Percentiles rank a stretch among this genome's conserved stretches.
Evolutionary conservation across 139 green algal genomes (phyloP).

Genomic region (Coelastrella sp.): DNA sequence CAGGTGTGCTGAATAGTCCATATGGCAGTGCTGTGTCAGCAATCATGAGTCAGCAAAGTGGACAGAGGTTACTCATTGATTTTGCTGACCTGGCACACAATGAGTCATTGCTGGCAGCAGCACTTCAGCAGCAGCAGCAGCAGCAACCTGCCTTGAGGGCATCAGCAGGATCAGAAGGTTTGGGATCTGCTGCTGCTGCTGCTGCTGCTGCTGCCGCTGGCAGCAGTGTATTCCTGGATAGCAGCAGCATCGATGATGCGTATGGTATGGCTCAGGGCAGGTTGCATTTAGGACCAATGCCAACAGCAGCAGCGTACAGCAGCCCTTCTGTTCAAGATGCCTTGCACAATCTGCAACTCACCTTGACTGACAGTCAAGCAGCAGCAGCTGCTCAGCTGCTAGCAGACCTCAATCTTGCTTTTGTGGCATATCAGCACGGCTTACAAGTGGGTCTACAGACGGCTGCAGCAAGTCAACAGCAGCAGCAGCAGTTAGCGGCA

Average conservation of each 20-base stretch:
- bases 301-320: background rate
- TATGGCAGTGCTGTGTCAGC: slow-evolving; percentile 17
- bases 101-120: slow-evolving; percentile 33
- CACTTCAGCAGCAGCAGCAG: slow-evolving; percentile 35
- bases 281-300: background rate
- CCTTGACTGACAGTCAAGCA: slow-evolving; percentile 9
- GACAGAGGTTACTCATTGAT: background rate
- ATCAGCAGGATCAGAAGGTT: background rate
- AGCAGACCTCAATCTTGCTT: background rate
- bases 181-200: background rate
- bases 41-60: background rate
- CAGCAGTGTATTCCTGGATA: background rate
- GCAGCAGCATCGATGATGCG: background rate
- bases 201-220: background rate
- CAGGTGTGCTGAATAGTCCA: slow-evolving; percentile 13
- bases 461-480: background rate
- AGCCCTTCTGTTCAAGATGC: slow-evolving; percentile 28
- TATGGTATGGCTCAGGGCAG: background rate
- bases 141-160: background rate
- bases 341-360: slow-evolving; percentile 11
- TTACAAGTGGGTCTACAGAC: background rate
- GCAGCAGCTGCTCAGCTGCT: slow-evolving; percentile 20
- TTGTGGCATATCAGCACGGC: background rate
- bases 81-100: slow-evolving; percentile 34
- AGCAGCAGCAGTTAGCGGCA: slow-evolving; percentile 6